A percentile compares a stretch with the other conserved stretches of the same genome.
Conservation (phyloP, 2,329 filamentous ascomycete genomes). For the Cercospora berteroae region DNA sequence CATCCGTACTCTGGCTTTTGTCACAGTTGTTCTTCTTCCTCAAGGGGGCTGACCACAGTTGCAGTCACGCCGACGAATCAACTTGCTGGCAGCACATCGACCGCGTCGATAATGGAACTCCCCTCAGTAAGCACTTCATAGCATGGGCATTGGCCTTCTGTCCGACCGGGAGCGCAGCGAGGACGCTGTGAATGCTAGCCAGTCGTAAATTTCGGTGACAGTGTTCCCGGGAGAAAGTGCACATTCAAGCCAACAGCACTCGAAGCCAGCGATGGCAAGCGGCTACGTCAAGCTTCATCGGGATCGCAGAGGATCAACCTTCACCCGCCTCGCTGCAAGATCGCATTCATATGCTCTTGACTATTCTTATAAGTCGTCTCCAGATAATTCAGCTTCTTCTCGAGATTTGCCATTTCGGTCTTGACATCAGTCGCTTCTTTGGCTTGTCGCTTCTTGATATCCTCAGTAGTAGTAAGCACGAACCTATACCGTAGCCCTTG, state of each 20-base stretch:
- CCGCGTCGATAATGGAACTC: neutral
- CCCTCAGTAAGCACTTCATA: too few species aligned
- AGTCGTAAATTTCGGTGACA: too few species aligned
- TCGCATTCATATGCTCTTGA: conserved; percentile 83
- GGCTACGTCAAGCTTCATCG: neutral
- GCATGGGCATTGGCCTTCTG: neutral
- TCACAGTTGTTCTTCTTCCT: neutral
- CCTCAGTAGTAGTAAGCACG: conserved; percentile 69
- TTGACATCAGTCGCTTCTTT: conserved; percentile 72
- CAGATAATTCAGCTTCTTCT: conserved; percentile 87
- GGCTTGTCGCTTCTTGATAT: conserved; percentile 73
- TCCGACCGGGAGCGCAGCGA: neutral
- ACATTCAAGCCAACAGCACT: neutral
- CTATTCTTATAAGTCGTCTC: conserved; percentile 96
- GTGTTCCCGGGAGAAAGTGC: neutral
- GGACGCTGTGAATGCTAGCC: neutral
- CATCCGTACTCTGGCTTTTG: neutral
- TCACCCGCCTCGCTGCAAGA: conserved; percentile 58
- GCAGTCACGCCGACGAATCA: neutral
- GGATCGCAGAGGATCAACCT: neutral
- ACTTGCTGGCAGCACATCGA: neutral
- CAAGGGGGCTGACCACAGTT: neutral
- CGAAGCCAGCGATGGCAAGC: neutral
- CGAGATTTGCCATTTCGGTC: conserved; percentile 73
- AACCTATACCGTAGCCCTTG: conserved; percentile 62